phyloP scores from a whole-genome alignment of 768 basidiomycete species.

The Austroboletus eburneus region DNA sequence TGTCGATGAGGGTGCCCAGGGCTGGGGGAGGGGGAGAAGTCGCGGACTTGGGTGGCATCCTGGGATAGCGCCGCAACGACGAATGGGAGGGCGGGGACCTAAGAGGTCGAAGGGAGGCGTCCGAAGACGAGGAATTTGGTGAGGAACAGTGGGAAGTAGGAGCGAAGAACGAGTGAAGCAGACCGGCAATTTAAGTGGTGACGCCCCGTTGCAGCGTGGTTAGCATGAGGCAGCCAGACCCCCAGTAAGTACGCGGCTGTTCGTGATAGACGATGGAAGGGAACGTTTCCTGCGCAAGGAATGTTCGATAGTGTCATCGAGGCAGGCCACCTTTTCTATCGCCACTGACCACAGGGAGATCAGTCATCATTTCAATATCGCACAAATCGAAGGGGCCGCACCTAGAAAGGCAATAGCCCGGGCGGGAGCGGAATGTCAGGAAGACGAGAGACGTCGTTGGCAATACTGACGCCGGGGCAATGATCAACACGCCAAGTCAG shows the following conservation, averaged over 20 bases:
- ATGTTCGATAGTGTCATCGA: conserved; percentile 26
- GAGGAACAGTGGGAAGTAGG: conserved; percentile 22
- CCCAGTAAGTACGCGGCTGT: conserved; percentile 26
- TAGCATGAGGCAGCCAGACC: conserved; percentile 34
- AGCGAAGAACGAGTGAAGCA: conserved; percentile 21
- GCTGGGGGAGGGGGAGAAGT: conserved; percentile 45
- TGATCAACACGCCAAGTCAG: conserved; percentile 11
- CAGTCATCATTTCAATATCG: conserved; percentile 34
- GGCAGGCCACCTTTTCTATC: conserved; percentile 28
- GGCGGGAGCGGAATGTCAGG: conserved; percentile 7
- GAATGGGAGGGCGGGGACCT: conserved; percentile 15
- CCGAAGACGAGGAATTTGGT: conserved; percentile 21
- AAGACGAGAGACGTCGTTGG: too few species aligned
- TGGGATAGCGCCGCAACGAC: conserved; percentile 16
- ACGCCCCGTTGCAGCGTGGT: conserved; percentile 33
- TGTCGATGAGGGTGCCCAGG: conserved; percentile 80
- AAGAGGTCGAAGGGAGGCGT: conserved; percentile 20
- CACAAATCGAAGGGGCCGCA: conserved; percentile 9
- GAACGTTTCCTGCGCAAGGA: conserved; percentile 24
- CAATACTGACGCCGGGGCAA: background rate
- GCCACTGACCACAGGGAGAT: conserved; percentile 19
- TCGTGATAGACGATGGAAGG: conserved; percentile 32
- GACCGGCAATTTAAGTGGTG: conserved; percentile 31
- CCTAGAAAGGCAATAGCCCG: conserved; percentile 27
- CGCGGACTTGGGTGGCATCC: conserved; percentile 33